Percentiles rank a stretch among this genome's conserved stretches.
Conservation (phyloP, 2,329 filamentous ascomycete species). For the Penicillium polonicum region DNA sequence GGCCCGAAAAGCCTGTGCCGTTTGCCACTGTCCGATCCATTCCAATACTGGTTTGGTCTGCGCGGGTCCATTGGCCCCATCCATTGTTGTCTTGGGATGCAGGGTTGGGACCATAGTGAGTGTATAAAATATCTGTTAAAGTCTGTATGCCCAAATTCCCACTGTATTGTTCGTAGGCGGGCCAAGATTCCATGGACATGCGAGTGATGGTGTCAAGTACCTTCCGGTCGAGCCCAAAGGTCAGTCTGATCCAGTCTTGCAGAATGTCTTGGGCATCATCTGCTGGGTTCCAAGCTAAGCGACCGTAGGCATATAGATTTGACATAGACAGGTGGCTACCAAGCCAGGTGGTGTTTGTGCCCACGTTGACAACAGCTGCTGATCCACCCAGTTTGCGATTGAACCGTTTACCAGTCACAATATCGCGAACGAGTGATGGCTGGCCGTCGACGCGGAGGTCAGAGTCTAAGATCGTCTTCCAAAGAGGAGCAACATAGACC, state of each 20-base stretch:
- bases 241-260: slow-evolving; percentile 66
- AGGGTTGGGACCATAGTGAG: slow-evolving; percentile 67
- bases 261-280: slow-evolving; percentile 52
- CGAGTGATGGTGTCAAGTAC: slow-evolving; percentile 61
- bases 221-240: slow-evolving; percentile 56
- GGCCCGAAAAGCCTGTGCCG: slow-evolving; percentile 64
- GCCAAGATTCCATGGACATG: slow-evolving; percentile 69
- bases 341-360: slow-evolving; percentile 65
- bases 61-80: slow-evolving; percentile 72
- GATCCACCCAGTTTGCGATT: slow-evolving; percentile 59
- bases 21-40: slow-evolving; percentile 71
- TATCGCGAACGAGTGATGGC: slow-evolving; percentile 58
- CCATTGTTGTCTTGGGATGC: slow-evolving; percentile 65
- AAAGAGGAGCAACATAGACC: slow-evolving; percentile 66
- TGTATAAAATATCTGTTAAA: slow-evolving; percentile 64
- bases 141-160: slow-evolving; percentile 71
- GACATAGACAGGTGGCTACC: slow-evolving; percentile 69
- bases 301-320: slow-evolving; percentile 69
- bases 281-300: slow-evolving; percentile 63
- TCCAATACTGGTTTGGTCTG: slow-evolving; percentile 58
- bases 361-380: slow-evolving; percentile 67
- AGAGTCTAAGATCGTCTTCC: slow-evolving; percentile 67
- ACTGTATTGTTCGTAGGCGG: slow-evolving; percentile 68
- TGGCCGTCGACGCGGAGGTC: slow-evolving; percentile 62
- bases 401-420: slow-evolving; percentile 62